A percentile compares a stretch with the other conserved stretches of the same genome.
phyloP scores from a whole-genome alignment of 495 filamentous ascomycete genomes.

The Daldinia vernicosa region DNA sequence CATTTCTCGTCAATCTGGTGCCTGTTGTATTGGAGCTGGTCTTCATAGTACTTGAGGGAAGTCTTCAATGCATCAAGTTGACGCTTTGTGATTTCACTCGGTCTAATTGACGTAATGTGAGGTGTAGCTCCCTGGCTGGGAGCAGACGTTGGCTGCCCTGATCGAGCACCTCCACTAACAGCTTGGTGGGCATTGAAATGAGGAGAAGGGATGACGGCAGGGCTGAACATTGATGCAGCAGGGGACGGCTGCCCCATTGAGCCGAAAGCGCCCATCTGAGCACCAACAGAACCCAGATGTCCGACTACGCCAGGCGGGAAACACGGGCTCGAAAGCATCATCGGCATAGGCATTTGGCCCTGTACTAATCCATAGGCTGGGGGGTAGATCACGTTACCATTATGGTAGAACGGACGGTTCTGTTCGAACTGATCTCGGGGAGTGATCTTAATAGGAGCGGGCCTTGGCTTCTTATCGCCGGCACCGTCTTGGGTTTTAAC shows the following conservation, averaged over 20 bases:
- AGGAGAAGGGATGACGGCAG: slow-evolving; percentile 10
- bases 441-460: slow-evolving; percentile 52
- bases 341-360: slow-evolving; percentile 30
- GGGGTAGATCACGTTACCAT: slow-evolving; percentile 60
- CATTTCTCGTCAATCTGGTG: slow-evolving; percentile 61
- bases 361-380: slow-evolving; percentile 35
- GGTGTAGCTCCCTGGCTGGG: slow-evolving; percentile 34
- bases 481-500: slow-evolving; percentile 42
- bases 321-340: slow-evolving; percentile 29
- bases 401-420: slow-evolving; percentile 57
- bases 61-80: slow-evolving; percentile 50
- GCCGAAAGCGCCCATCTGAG: slow-evolving; percentile 12
- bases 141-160: slow-evolving; percentile 21
- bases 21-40: slow-evolving; percentile 58
- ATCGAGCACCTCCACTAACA: slow-evolving; percentile 2
- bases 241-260: slow-evolving; percentile 17
- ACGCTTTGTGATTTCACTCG: slow-evolving; percentile 59
- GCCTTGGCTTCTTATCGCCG: slow-evolving; percentile 44
- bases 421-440: slow-evolving; percentile 57
- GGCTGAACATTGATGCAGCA: slow-evolving; percentile 12
- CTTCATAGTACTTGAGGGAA: slow-evolving; percentile 55
- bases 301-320: slow-evolving; percentile 24
- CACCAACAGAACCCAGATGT: slow-evolving; percentile 11
- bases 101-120: slow-evolving; percentile 55
- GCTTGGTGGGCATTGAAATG: slow-evolving; percentile 1